Percentiles rank a stretch among this genome's conserved stretches.
These are phyloP conservation scores for Dunaliella sp. DNA, from an alignment of 139 green algal genomes.

Conservation along the genomic window DNA sequence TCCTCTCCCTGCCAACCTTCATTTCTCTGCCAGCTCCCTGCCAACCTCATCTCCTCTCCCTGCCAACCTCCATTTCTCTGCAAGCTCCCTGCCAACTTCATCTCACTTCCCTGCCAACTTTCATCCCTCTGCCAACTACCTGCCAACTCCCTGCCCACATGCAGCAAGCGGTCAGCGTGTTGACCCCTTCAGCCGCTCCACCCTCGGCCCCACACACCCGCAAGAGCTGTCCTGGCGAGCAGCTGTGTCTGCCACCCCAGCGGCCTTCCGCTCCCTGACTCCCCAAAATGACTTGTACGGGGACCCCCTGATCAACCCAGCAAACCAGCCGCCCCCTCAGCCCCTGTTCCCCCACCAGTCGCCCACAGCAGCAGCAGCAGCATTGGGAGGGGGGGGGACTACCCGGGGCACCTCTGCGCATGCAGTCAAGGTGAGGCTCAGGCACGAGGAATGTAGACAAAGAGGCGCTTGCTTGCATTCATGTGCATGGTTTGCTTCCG, in stretches of 20 bases:
- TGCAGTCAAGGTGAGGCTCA: background rate
- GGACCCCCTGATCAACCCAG: background rate
- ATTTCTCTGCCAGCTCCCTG: too few species aligned
- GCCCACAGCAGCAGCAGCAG: background rate
- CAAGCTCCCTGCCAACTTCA: too few species aligned
- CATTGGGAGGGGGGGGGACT: background rate
- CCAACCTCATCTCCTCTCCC: too few species aligned
- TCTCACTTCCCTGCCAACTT: too few species aligned
- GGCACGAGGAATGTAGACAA: too few species aligned
- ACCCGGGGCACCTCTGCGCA: background rate
- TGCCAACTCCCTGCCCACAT: too few species aligned
- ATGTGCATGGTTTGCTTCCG: too few species aligned
- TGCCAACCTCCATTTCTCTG: too few species aligned
- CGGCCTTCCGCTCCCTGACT: background rate
- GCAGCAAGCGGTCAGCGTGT: background rate
- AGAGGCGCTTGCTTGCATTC: too few species aligned
- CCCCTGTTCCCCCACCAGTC: background rate
- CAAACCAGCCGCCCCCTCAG: background rate
- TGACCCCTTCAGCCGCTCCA: conserved; percentile 34
- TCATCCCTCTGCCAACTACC: too few species aligned
- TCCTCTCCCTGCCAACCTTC: too few species aligned
- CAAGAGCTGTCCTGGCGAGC: conserved; percentile 28
- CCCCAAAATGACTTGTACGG: background rate
- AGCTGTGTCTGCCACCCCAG: conserved; percentile 19
- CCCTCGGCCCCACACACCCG: conserved; percentile 5